Conservation (phyloP, 192 early-diverging fungal species). For the Backusella psychrophila region DNA sequence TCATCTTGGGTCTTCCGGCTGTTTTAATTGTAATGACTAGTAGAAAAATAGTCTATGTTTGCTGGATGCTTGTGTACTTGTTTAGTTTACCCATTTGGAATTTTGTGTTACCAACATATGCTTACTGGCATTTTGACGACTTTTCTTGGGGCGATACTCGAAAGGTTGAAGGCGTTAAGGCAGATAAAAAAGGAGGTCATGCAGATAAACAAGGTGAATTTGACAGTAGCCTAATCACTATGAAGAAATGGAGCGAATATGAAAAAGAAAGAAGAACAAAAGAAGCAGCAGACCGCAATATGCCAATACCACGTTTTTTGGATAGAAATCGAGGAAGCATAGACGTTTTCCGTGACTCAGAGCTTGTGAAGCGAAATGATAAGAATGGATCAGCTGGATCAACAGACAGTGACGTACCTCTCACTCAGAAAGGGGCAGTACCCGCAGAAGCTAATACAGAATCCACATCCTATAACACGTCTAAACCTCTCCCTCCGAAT, state of each 20-base stretch:
- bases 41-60: constrained; percentile 78
- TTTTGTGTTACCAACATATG: constrained; percentile 72
- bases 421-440: constrained; percentile 14
- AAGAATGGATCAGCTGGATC: constrained; percentile 33
- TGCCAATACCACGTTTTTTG: constrained; percentile 24
- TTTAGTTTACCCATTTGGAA: constrained; percentile 76
- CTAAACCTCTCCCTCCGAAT: background rate
- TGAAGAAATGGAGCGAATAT: constrained; percentile 77
- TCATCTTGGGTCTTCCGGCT: constrained; percentile 87
- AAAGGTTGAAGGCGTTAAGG: constrained; percentile 52
- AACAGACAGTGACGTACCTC: constrained; percentile 26
- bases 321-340: constrained; percentile 15
- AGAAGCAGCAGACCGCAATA: background rate
- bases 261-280: constrained; percentile 16
- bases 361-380: background rate
- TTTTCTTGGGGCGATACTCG: constrained; percentile 86
- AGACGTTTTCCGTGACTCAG: constrained; percentile 23
- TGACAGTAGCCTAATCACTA: constrained; percentile 69
- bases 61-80: constrained; percentile 60
- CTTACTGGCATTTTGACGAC: constrained; percentile 90
- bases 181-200: constrained; percentile 51
- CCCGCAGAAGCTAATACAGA: constrained; percentile 4
- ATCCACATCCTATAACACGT: background rate
- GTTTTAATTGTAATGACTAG: constrained; percentile 89
- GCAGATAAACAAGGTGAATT: constrained; percentile 71